Conservation (phyloP, 2,329 filamentous ascomycete genomes). For the Meredithiella fracta region DNA sequence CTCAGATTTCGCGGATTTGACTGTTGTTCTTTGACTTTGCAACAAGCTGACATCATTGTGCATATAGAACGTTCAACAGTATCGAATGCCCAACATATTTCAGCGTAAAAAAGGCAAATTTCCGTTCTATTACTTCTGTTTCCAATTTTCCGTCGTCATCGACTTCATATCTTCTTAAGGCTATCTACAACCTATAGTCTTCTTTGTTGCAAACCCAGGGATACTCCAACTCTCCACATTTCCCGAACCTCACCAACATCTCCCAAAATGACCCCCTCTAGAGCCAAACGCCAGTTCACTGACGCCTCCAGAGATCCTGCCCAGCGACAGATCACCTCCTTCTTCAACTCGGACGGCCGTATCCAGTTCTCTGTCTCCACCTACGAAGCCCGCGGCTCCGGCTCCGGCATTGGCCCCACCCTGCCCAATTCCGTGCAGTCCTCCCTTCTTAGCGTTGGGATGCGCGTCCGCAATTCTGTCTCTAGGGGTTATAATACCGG, state of each 20-base stretch:
- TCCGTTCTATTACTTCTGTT: constrained; percentile 9
- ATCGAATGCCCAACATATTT: not conserved
- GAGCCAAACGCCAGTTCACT: constrained; percentile 45
- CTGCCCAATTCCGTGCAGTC: constrained; percentile 56
- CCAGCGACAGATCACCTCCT: constrained; percentile 48
- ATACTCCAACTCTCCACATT: not conserved
- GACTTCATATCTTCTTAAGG: not conserved
- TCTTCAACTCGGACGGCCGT: constrained; percentile 28
- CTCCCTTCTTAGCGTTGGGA: constrained; percentile 77
- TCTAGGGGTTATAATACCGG: constrained; percentile 82
- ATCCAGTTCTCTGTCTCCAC: constrained; percentile 8
- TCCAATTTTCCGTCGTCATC: not conserved
- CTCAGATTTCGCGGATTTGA: constrained; percentile 1
- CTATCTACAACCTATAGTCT: not conserved
- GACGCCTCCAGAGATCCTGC: constrained; percentile 40
- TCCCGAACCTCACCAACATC: not conserved
- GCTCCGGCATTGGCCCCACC: constrained; percentile 22
- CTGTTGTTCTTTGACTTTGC: constrained; percentile 1
- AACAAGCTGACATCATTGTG: not conserved
- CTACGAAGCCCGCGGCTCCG: constrained; percentile 17
- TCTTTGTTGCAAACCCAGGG: not conserved
- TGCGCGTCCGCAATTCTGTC: constrained; percentile 85
- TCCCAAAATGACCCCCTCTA: constrained; percentile 32
- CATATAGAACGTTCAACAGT: constrained; percentile 4
- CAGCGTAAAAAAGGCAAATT: not conserved